These are phyloP conservation scores for Rhododendron molle DNA, from an alignment of 148 eudicot species.

Conservation along the genomic window DNA sequence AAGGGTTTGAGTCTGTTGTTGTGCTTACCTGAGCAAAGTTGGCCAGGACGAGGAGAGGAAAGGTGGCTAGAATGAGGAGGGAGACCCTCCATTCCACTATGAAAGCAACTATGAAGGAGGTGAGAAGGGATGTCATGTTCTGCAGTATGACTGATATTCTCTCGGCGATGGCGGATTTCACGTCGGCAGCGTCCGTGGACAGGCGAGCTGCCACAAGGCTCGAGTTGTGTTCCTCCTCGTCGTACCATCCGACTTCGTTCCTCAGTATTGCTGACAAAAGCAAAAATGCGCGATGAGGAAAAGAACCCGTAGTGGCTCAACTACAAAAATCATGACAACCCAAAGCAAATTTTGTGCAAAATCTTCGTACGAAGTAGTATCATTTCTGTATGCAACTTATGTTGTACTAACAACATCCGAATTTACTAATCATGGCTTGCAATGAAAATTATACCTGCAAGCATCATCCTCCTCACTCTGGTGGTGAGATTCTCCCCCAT, in stretches of 20 bases:
- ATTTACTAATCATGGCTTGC: not conserved
- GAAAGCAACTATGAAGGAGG: slow-evolving; percentile 96
- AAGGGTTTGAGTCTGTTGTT: not conserved
- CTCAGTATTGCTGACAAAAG: slow-evolving; percentile 68
- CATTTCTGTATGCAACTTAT: not conserved
- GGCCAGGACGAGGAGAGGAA: slow-evolving; percentile 96
- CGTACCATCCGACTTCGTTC: slow-evolving; percentile 99
- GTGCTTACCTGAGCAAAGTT: slow-evolving; percentile 92
- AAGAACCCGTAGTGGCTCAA: not conserved
- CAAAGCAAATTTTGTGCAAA: not conserved
- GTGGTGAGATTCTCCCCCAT: slow-evolving; percentile 99
- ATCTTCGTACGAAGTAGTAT: not conserved
- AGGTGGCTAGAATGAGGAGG: slow-evolving; percentile 90
- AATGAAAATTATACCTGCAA: slow-evolving; percentile 56
- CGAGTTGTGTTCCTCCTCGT: slow-evolving; percentile 98
- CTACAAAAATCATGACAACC: not conserved
- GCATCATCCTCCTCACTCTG: slow-evolving; percentile 98
- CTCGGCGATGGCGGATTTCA: slow-evolving; percentile 96
- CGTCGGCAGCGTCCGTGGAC: slow-evolving; percentile 94
- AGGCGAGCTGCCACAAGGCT: slow-evolving; percentile 92
- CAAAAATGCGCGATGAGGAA: not conserved
- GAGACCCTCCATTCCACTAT: slow-evolving; percentile 98
- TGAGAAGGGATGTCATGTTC: slow-evolving; percentile 97
- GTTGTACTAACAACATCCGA: not conserved
- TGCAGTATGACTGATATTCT: slow-evolving; percentile 97